Evolutionary conservation across 768 basidiomycete species (phyloP).

Genomic region (Russula vinacea): DNA sequence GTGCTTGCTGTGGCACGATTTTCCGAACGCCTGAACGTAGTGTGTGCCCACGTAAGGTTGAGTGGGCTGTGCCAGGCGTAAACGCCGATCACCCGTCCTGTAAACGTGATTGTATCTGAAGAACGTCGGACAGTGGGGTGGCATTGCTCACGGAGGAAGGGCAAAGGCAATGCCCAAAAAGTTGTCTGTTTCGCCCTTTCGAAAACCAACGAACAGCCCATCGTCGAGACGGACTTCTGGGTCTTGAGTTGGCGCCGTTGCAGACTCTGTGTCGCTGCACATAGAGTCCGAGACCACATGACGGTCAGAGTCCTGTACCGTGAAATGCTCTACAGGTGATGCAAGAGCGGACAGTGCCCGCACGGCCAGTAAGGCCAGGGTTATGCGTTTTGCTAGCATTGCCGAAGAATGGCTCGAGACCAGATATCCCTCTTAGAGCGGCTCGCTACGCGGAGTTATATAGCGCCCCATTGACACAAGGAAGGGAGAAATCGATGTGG

Average conservation of each 20-base stretch:
- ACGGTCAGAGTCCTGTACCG: slow-evolving; percentile 3
- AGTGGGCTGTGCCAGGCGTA: slow-evolving; percentile 35
- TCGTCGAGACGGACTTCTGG: slow-evolving; percentile 34
- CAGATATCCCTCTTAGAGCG: not conserved
- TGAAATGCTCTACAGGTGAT: not conserved
- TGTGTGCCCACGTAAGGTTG: slow-evolving; percentile 28
- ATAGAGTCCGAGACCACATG: not conserved
- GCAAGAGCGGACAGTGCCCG: slow-evolving; percentile 17
- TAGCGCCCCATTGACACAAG: not conserved
- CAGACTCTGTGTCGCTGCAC: not conserved
- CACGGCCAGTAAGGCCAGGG: slow-evolving; percentile 12
- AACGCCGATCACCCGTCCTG: slow-evolving; percentile 40
- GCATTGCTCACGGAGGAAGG: slow-evolving; percentile 37
- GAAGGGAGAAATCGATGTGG: not conserved
- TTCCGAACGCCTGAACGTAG: slow-evolving; percentile 28
- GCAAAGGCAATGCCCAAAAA: slow-evolving; percentile 47
- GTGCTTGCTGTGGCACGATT: slow-evolving; percentile 33
- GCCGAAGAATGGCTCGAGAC: not conserved
- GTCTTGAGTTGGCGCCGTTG: not conserved
- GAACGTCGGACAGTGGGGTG: too few relatives aligned
- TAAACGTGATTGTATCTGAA: not conserved
- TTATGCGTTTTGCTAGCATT: slow-evolving; percentile 13
- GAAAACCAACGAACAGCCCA: slow-evolving; percentile 35
- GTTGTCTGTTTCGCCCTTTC: slow-evolving; percentile 31
- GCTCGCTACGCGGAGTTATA: slow-evolving; percentile 5